phyloP scores from a whole-genome alignment of 106 monocot species.

The Narthecium ossifragum region DNA sequence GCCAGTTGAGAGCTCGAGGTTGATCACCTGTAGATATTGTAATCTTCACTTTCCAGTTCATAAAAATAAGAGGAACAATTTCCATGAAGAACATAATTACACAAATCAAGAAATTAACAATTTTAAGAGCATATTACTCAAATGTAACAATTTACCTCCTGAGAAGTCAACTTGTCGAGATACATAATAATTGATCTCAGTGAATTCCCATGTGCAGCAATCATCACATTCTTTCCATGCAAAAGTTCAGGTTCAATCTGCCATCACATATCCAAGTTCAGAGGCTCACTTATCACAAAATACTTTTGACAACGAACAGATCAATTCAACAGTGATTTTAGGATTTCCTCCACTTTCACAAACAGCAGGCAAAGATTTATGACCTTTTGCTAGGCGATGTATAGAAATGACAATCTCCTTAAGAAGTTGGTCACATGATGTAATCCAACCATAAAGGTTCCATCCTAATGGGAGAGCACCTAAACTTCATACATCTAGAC shows the following conservation, averaged over 20 bases:
- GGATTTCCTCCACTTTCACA: too few relatives aligned
- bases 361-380: too few relatives aligned
- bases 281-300: slow-evolving; percentile 1
- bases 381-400: too few relatives aligned
- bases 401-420: too few relatives aligned
- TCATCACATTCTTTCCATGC: slow-evolving; percentile 82
- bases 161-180: slow-evolving; percentile 85
- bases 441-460: too few relatives aligned
- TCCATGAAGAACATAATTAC: not conserved
- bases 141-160: slow-evolving; percentile 44
- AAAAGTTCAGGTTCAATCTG: slow-evolving; percentile 85
- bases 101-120: not conserved
- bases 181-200: slow-evolving; percentile 97
- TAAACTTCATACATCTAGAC: too few relatives aligned
- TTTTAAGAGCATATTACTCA: not conserved
- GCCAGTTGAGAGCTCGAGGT: slow-evolving; percentile 85
- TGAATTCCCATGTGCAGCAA: slow-evolving; percentile 97
- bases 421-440: too few relatives aligned
- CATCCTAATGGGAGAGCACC: too few relatives aligned
- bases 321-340: too few relatives aligned
- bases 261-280: slow-evolving; percentile 4
- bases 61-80: not conserved
- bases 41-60: not conserved
- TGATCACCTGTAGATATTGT: slow-evolving; percentile 59
- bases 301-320: not conserved